Conservation (phyloP, 2,329 filamentous ascomycete species). For the Volutella citrinella region DNA sequence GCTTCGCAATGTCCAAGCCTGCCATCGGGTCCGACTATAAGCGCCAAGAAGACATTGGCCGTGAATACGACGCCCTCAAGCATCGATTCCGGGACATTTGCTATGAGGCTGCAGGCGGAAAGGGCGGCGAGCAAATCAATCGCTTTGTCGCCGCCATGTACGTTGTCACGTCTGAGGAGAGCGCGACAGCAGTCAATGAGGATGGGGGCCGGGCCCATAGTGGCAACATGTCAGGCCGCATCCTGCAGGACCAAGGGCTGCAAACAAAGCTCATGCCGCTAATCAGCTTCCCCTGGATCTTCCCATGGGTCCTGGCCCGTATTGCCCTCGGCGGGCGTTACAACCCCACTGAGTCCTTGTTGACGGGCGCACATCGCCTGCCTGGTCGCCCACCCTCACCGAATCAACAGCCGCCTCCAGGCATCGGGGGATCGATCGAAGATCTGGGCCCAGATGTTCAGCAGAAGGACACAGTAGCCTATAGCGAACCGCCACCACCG, state of each 20-base stretch:
- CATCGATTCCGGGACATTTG: constrained; percentile 67
- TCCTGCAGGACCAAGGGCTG: constrained; percentile 14
- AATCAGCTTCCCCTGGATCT: constrained; percentile 94
- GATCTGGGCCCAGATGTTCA: too few species aligned
- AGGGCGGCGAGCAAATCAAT: constrained; percentile 57
- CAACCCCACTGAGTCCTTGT: constrained; percentile 16
- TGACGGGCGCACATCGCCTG: constrained; percentile 12
- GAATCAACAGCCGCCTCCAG: too few species aligned
- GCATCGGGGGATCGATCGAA: too few species aligned
- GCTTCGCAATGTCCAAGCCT: constrained; percentile 76
- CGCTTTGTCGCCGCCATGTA: constrained; percentile 88
- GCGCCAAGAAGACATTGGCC: constrained; percentile 77
- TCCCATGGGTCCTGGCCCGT: constrained; percentile 55
- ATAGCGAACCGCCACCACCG: too few species aligned
- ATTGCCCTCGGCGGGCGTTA: constrained; percentile 27
- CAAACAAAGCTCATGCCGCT: constrained; percentile 63
- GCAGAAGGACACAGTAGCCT: too few species aligned
- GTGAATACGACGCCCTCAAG: constrained; percentile 63
- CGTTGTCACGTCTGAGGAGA: constrained; percentile 70
- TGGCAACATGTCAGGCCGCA: constrained; percentile 33
- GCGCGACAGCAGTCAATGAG: constrained; percentile 56
- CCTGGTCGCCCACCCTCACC: too few species aligned
- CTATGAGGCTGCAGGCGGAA: constrained; percentile 59
- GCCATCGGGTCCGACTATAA: constrained; percentile 77
- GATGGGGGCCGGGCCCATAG: too few species aligned